phyloP scores from a whole-genome alignment of 148 eudicot genomes.

The Rhododendron griersonianum region DNA sequence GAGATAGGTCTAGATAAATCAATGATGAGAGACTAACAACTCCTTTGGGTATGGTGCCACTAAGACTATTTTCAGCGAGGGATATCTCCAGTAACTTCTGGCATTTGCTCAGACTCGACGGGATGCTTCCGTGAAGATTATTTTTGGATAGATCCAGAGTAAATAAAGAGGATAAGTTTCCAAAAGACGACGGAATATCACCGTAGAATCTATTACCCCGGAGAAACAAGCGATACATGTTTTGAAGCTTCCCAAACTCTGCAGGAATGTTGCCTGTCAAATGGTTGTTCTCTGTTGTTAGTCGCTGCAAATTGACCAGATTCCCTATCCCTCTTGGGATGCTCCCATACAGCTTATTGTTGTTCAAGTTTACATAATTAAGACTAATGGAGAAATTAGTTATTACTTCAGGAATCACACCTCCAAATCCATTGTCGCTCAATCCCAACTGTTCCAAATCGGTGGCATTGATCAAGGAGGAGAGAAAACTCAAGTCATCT shows the following conservation, averaged over 20 bases:
- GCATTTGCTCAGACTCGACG: too few species aligned
- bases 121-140: too few species aligned
- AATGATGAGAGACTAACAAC: neutral
- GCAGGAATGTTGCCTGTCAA: neutral
- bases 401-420: neutral
- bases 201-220: too few species aligned
- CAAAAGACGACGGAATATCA: too few species aligned
- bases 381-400: neutral
- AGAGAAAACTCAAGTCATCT: neutral
- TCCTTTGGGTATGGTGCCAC: neutral
- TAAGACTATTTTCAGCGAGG: too few species aligned
- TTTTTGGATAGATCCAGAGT: accelerated
- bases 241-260: neutral
- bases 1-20: neutral
- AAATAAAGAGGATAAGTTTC: accelerated
- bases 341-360: neutral
- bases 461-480: neutral
- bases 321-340: neutral
- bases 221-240: accelerated
- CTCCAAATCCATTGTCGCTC: neutral
- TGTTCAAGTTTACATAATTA: accelerated
- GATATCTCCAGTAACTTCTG: accelerated
- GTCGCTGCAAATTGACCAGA: neutral
- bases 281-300: neutral
- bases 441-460: accelerated